A percentile compares a stretch with the other conserved stretches of the same genome.
These are phyloP conservation scores for Ophiostoma sp. DNA, from an alignment of 2,329 filamentous ascomycete genomes.

Conservation along the genomic window DNA sequence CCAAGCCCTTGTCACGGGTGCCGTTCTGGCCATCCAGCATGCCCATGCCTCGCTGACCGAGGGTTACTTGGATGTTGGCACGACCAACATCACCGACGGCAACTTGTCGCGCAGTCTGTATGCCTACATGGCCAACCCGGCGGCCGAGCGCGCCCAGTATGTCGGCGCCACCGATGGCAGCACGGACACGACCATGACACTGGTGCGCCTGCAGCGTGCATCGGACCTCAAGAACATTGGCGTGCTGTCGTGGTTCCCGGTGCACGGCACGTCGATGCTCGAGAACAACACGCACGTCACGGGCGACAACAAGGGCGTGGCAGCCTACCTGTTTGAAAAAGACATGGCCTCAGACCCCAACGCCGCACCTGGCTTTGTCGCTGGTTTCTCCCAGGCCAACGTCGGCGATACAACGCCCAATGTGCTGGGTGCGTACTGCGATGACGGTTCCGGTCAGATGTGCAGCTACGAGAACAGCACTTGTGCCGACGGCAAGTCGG, in stretches of 20 bases:
- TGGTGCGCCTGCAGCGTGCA: slow-evolving; percentile 74
- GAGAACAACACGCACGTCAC: slow-evolving; percentile 87
- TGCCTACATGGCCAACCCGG: slow-evolving; percentile 84
- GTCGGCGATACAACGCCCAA: slow-evolving; percentile 90
- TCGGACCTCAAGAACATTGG: slow-evolving; percentile 76
- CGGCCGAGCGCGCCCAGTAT: slow-evolving; percentile 71
- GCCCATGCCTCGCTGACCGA: slow-evolving; percentile 70
- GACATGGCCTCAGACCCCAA: slow-evolving; percentile 51
- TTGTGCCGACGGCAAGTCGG: slow-evolving; percentile 68
- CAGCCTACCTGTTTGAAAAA: slow-evolving; percentile 79
- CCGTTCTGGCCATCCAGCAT: slow-evolving; percentile 74
- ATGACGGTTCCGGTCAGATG: slow-evolving; percentile 72
- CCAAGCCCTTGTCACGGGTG: slow-evolving; percentile 82
- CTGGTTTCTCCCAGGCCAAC: slow-evolving; percentile 87
- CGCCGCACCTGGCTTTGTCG: slow-evolving; percentile 67
- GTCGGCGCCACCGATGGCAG: slow-evolving; percentile 50
- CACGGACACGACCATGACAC: slow-evolving; percentile 68
- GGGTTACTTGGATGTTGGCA: slow-evolving; percentile 70
- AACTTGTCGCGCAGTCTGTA: slow-evolving; percentile 89
- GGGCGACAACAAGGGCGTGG: slow-evolving; percentile 92
- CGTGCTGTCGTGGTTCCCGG: slow-evolving; percentile 85
- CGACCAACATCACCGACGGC: slow-evolving; percentile 68
- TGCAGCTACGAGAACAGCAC: slow-evolving; percentile 82
- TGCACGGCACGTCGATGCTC: slow-evolving; percentile 87
- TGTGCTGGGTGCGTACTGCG: slow-evolving; percentile 79